Base-by-base conservation (phyloP, 1,139 yeast genomes). In the Scheffersomyces illinoinensis region DNA sequence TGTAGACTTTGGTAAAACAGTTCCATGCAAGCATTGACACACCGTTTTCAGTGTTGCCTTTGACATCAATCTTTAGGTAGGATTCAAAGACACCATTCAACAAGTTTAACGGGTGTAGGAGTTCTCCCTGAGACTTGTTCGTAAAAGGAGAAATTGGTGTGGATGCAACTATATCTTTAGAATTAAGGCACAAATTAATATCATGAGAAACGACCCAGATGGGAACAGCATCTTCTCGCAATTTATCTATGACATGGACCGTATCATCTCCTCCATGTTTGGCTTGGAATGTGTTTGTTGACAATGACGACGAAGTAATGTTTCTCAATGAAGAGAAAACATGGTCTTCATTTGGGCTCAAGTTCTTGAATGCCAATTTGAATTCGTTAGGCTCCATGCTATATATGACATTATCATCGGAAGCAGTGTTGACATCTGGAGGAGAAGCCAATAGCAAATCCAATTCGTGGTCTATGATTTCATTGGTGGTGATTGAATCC, bases 1-100 rank as follows among this genome's bases (percentile, higher is more conserved):
- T 71, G 59, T 67, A 78, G 4, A 80, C 72, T 56, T 69, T 70
- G 5, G 76, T 69, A 47, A 65, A 62, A 57, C 79, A 77, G 56
- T 69, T 74, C 82, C 83, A 79, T 54, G 70, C 67, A 23, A 78
- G 63, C 61, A 76, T 68, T 0, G 68, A 60, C 50, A n/a, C 20
- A 55, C 52, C 56, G 1, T 52, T 54, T 21, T 57, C 57, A 4
- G 46, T 53, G 18, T 54, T 50, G 19, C 54, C 57, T 12, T 59
- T 55, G 10, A 71, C 73, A 18, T 70, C 62, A 3, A 77, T 55
- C 54, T 71, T 69, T 70, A 77, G 66, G 55, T 63, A 72, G 1
- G 82, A 74, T 49, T 72, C 73, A 52, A 76, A 71, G 8, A 62
- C 59, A 3, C 79, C 79, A 52, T 62, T 68, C 17, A 66, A 61